Percentiles rank a stretch among this genome's conserved stretches.
Conservation (phyloP, 257 asterid species). For the Solanum bulbocastanum region DNA sequence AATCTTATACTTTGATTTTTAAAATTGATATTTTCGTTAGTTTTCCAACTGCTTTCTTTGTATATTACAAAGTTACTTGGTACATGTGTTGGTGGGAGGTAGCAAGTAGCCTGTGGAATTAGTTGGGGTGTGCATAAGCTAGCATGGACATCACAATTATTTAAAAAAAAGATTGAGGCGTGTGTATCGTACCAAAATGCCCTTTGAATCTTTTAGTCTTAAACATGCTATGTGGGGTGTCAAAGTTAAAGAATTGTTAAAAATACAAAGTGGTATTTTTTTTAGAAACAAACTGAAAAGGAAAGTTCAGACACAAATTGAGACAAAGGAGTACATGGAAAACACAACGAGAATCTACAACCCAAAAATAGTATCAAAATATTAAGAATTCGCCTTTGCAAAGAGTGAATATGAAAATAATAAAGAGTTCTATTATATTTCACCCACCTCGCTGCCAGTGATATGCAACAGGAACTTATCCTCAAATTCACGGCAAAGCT, state of each 20-base stretch:
- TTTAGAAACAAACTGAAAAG: neutral
- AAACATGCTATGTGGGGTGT: neutral
- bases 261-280: neutral
- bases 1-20: neutral
- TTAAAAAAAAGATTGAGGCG: neutral
- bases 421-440: neutral
- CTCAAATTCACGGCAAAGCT: conserved; percentile 99
- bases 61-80: neutral
- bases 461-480: conserved; percentile 98
- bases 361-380: neutral
- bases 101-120: neutral
- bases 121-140: neutral
- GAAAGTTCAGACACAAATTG: neutral
- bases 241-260: neutral
- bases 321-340: neutral
- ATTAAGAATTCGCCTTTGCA: neutral
- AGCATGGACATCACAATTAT: neutral
- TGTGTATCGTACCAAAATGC: neutral
- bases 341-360: neutral
- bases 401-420: neutral
- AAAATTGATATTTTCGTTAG: neutral
- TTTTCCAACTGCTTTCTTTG: neutral
- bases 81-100: neutral
- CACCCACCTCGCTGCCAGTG: conserved; percentile 74
- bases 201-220: neutral